These are phyloP conservation scores for Somion occarium DNA, from an alignment of 1,284 basidiomycete species.

Conservation along the genomic window DNA sequence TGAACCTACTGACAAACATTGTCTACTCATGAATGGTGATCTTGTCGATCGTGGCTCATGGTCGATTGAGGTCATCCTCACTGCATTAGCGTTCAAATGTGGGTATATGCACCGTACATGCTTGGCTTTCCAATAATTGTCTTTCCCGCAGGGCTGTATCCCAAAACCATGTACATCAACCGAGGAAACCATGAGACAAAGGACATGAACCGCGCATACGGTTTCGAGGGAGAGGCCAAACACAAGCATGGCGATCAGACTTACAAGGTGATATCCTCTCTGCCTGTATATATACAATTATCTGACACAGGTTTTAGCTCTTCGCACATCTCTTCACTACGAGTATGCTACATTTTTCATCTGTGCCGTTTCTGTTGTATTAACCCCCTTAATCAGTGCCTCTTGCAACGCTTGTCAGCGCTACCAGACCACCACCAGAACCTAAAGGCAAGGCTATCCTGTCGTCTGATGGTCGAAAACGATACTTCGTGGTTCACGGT, in stretches of 20 bases:
- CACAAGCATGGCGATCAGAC: slow-evolving; percentile 92
- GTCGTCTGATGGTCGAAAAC: slow-evolving; percentile 79
- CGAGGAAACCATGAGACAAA: slow-evolving; percentile 97
- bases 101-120: slow-evolving; percentile 21
- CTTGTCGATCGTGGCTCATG: slow-evolving; percentile 97
- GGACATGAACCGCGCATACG: slow-evolving; percentile 87
- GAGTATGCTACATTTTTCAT: slow-evolving; percentile 50
- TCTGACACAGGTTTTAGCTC: slow-evolving; percentile 42
- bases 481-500: slow-evolving; percentile 95
- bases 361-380: slow-evolving; percentile 15
- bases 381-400: slow-evolving; percentile 59
- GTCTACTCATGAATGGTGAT: slow-evolving; percentile 92
- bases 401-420: slow-evolving; percentile 80
- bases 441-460: slow-evolving; percentile 53
- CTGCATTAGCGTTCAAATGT: slow-evolving; percentile 97
- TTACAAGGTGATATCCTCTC: slow-evolving; percentile 55
- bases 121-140: background rate
- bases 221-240: slow-evolving; percentile 96
- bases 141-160: slow-evolving; percentile 71
- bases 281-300: background rate
- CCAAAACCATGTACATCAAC: slow-evolving; percentile 84
- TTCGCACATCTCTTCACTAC: slow-evolving; percentile 91
- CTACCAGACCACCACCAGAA: slow-evolving; percentile 57
- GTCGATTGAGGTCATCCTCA: slow-evolving; percentile 95
- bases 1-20: slow-evolving; percentile 75